Conservation (phyloP, 129 eudicot species). For the Cynara cardunculus region DNA sequence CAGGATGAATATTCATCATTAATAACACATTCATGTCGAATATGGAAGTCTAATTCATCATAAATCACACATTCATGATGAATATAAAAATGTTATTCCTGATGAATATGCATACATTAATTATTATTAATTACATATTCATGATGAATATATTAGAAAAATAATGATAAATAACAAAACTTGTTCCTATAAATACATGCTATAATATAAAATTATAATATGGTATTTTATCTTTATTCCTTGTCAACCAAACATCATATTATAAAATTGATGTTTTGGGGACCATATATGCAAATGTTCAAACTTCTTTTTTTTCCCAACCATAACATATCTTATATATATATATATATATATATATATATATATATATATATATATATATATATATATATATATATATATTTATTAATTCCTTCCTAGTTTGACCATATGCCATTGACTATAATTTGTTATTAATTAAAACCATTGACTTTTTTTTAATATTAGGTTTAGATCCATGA, state of each 20-base stretch:
- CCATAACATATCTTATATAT: background rate
- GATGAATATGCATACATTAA: no score
- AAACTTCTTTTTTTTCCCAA: background rate
- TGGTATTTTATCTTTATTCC: constrained; percentile 3
- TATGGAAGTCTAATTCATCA: background rate
- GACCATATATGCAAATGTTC: constrained; percentile 2
- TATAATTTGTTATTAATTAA: background rate
- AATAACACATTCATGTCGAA: background rate
- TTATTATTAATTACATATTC: no score
- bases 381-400: no score
- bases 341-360: no score
- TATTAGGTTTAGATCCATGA: constrained; percentile 6
- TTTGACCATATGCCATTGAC: constrained; percentile 13
- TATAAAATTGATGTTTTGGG: background rate
- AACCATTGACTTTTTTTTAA: background rate
- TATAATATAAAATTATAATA: background rate
- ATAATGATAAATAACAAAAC: no score
- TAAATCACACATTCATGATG: background rate
- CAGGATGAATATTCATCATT: background rate
- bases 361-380: no score
- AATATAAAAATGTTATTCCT: no score
- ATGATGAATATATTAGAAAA: background rate
- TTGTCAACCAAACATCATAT: background rate
- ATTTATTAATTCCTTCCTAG: background rate
- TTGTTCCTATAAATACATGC: background rate